Base-by-base conservation (phyloP, 768 basidiomycete genomes). In the Amanita thiersii region DNA sequence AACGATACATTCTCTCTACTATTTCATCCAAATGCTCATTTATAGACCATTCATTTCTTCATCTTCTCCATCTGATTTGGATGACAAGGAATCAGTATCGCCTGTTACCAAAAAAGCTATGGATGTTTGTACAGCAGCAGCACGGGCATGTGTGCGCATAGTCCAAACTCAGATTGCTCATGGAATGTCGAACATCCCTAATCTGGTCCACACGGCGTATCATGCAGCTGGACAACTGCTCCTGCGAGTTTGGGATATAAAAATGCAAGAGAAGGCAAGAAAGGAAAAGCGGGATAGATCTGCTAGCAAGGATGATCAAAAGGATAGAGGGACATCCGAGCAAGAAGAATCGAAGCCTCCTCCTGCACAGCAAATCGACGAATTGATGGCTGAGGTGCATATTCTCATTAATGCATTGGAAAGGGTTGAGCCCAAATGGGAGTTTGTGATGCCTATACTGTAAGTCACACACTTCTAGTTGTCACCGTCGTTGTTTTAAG, bases 1-100 rank as follows among this genome's bases (percentile, higher is more conserved):
- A 6, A 65, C 65, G 5, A 54, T 88, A 21, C 70, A 75, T 41
- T 62, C 69, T 14, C 62, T 71, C 4, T 88, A 81, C 54, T 74
- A 86, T 58, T 56, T 77, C 30, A 63, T 65, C 24, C 71, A 75
- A 55, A 82, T 87, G 55, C 61, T 84, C 39, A 69, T 87, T 21
- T 78, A 84, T 54, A 74, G 85, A 21, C 77, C 81, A 1, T 83
- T 83, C 58, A 73, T 84, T 28, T 72, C 70, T 12, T 54, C 63
- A 4, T 64, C 64, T 14, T 44, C 61, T 20, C 50, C 56, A 29
- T 56, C 53, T 9, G 49, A 49, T 31, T 30, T 34, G 37, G 29
- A 35, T 32, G 35, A 69, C n/a, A 46, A 11, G 40, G 28, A 18
- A 47, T 39, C 3, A 43, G 28, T 10, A 17, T 38, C 3, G 25